Evolutionary conservation across 140 eudicot genomes (phyloP), one percentile per base, ranked within the genome.

Genomic region (Cichorium intybus): DNA sequence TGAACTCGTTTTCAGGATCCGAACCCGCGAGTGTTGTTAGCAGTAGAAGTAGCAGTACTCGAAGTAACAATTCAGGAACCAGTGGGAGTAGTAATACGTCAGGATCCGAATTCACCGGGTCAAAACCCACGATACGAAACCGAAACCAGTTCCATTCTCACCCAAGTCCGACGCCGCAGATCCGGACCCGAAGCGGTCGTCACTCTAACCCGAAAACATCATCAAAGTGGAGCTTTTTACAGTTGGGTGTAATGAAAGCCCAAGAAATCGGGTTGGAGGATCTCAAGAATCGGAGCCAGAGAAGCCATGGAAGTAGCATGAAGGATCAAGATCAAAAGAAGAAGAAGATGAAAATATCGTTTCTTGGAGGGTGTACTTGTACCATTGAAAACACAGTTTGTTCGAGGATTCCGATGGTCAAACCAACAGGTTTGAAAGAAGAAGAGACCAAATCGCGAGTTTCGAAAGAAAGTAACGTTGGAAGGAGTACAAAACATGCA

Each of bases 101-200:
- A 34, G 27, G 35, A 71, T 52, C 77, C 70, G 77, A 71, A 50
- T 37, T 62, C 26, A 37, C 22, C 55, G 46, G 69, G 34, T 77
- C 76, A 56, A 69, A 64, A 66, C 18, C 53, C 50, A 28, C 29
- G 35, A 31, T 16, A 12, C 72, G 33, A n/a, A 31, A 2, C 24
- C 60, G 74, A 14, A 87, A 82, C 74, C 82, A 76, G 11, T 87
- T 91, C 63, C 94, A 87, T 21, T 84, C 85, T 17, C 81, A 82
- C 75, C 96, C 96, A 1, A 91, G 96, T 62, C 96, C 96, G 3
- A 82, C 69, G 3, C 95, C 97, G 20, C 81, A 82, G 56, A 22
- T 87, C 47, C 77, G 80, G 4, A 24, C 72, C 48, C 56, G 84
- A 1, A 64, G 59, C 37, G 39, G 15, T 61, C 45, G 53, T 17